Conservation (phyloP, 495 filamentous ascomycete species). For the Hypoxylon rickii region DNA sequence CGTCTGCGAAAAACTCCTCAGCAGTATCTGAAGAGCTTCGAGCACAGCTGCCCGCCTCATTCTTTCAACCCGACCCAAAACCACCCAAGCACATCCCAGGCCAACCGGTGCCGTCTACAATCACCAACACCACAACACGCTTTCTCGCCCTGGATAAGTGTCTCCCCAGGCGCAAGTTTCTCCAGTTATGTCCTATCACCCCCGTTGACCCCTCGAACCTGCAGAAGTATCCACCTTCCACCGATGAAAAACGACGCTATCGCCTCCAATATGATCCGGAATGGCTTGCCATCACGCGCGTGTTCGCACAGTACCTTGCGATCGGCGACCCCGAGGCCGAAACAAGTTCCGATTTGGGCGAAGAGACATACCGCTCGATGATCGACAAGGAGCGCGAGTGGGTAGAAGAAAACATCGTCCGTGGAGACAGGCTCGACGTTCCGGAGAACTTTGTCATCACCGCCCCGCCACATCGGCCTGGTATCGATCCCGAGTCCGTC, state of each 20-base stretch:
- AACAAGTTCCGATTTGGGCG: slow-evolving; percentile 61
- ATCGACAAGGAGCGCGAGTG: slow-evolving; percentile 71
- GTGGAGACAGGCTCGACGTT: slow-evolving; percentile 61
- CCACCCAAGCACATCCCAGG: slow-evolving; percentile 43
- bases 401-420: slow-evolving; percentile 75
- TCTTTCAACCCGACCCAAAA: slow-evolving; percentile 49
- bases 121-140: slow-evolving; percentile 73
- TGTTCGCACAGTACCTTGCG: slow-evolving; percentile 64
- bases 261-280: slow-evolving; percentile 83
- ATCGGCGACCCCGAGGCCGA: slow-evolving; percentile 60
- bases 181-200: slow-evolving; percentile 71
- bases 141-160: slow-evolving; percentile 94
- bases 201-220: slow-evolving; percentile 40
- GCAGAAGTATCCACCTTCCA: slow-evolving; percentile 33
- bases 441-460: slow-evolving; percentile 78
- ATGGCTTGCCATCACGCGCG: slow-evolving; percentile 91
- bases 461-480: slow-evolving; percentile 68
- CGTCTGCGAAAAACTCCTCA: background rate
- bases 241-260: slow-evolving; percentile 34
- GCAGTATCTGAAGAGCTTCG: slow-evolving; percentile 64
- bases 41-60: slow-evolving; percentile 68
- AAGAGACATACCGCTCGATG: slow-evolving; percentile 61
- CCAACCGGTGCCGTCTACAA: slow-evolving; percentile 53
- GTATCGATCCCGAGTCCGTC: slow-evolving; percentile 37
- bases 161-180: slow-evolving; percentile 73